Evolutionary conservation across 2,329 filamentous ascomycete species (phyloP).

Genomic region (Lasiodiplodia sp.): DNA sequence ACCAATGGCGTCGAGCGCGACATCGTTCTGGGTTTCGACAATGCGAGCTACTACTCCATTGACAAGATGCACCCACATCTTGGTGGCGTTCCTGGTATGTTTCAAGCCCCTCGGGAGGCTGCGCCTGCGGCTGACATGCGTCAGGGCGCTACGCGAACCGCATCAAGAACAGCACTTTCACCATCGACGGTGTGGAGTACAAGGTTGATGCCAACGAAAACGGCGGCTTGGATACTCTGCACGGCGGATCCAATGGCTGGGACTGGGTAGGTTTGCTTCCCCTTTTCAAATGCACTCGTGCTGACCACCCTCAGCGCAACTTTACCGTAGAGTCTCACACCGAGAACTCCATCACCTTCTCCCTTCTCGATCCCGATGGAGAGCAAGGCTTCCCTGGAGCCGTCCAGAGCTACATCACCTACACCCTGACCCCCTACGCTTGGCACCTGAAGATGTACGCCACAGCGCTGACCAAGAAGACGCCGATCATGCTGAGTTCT

Average conservation of each 20-base stretch:
- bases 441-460: constrained; percentile 80
- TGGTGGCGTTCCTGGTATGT: constrained; percentile 70
- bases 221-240: constrained; percentile 66
- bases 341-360: constrained; percentile 74
- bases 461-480: constrained; percentile 74
- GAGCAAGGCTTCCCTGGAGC: constrained; percentile 81
- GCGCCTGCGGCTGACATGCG: background rate
- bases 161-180: constrained; percentile 78
- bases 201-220: constrained; percentile 67
- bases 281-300: background rate
- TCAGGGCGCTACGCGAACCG: constrained; percentile 75
- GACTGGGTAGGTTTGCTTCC: constrained; percentile 59
- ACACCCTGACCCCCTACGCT: constrained; percentile 69
- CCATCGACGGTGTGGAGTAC: constrained; percentile 68
- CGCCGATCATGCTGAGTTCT: constrained; percentile 81
- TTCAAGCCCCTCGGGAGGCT: background rate
- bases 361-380: constrained; percentile 74
- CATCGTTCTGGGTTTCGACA: constrained; percentile 77
- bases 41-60: constrained; percentile 72
- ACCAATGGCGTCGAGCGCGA: constrained; percentile 73
- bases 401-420: constrained; percentile 76
- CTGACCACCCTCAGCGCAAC: constrained; percentile 60
- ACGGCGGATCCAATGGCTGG: constrained; percentile 76
- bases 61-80: constrained; percentile 74
- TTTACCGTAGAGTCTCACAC: constrained; percentile 77